Evolutionary conservation across 768 basidiomycete species (phyloP), one percentile per base, ranked within the genome.

Genomic region (Calocybe gangraenosa): DNA sequence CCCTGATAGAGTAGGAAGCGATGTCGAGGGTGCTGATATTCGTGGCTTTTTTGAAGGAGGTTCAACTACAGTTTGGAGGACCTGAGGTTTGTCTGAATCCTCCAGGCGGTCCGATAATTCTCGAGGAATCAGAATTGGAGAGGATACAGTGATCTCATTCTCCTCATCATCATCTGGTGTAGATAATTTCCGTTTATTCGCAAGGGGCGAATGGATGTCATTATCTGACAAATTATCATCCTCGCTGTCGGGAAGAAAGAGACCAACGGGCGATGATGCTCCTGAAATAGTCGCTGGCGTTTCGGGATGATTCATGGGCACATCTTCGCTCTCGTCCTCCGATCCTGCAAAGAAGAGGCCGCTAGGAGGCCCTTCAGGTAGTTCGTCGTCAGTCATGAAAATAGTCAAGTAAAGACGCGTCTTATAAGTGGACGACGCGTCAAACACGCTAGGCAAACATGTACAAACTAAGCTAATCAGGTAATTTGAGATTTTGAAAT

Each of bases 311-410:
- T 42, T 51, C 50, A 52, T 55, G 15, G 44, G 41, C 15, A 50
- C 50, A 5, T 56, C 63, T 3, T 67, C 67, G 7, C 67, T 69
- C 37, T 79, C 71, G 44, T 78, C 81, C 41, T 77, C 76, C 7
- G 82, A 78, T 28, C 71, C 73, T 30, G 78, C 75, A 59, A 87
- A 85, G 58, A 87, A 86, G 8, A 75, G 62, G 6, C 60, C 62
- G 21, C 62, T 58, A 15, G 70, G 68, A 22, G 70, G 64, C 14
- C 49, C 58, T 18, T 55, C 54, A 17, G 65, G 23, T 34, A 57
- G 49, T 28, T 57, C 53, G 54, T 65, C 60, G 33, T 62, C 55
- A 54, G 65, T 62, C 28, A 53, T 42, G 41, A 33, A 18, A 45
- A 28, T 37, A 25, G 46, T 38, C 44, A 42, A 40, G 43, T 40